Evolutionary conservation across 129 eudicot genomes (phyloP).

Genomic region (Mikania micrantha): DNA sequence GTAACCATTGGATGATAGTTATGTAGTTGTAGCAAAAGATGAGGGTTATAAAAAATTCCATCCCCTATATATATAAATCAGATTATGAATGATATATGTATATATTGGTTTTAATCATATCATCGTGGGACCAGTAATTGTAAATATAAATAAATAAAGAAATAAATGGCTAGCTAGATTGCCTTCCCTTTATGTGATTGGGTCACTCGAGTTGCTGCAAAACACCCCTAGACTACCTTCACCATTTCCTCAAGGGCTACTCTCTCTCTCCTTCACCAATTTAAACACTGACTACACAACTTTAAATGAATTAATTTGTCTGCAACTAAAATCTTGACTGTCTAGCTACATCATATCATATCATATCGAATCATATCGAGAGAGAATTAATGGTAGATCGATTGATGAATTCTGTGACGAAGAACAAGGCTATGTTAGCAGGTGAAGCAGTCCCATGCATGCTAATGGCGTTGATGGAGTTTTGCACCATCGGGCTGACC

Average conservation of each 20-base stretch:
- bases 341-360: too few relatives aligned
- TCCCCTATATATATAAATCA: too few relatives aligned
- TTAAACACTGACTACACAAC: background rate
- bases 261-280: slow-evolving; percentile 19
- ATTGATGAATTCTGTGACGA: slow-evolving; percentile 15
- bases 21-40: too few relatives aligned
- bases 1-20: too few relatives aligned
- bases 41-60: too few relatives aligned
- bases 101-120: too few relatives aligned
- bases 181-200: slow-evolving; percentile 36
- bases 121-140: slow-evolving; percentile 4
- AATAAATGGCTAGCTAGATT: background rate
- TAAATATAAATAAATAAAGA: background rate
- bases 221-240: slow-evolving; percentile 57
- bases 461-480: slow-evolving; percentile 53
- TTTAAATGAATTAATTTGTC: too few relatives aligned
- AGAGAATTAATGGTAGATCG: too few relatives aligned
- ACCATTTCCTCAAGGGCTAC: slow-evolving; percentile 55
- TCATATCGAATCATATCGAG: too few relatives aligned
- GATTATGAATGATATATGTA: too few relatives aligned
- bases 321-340: slow-evolving; percentile 25
- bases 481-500: slow-evolving; percentile 54
- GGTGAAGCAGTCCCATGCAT: slow-evolving; percentile 42
- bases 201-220: slow-evolving; percentile 73
- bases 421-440: background rate